A percentile compares a stretch with the other conserved stretches of the same genome.
phyloP scores from a whole-genome alignment of 2,329 filamentous ascomycete genomes.

The Ophiocordyceps sinensis region DNA sequence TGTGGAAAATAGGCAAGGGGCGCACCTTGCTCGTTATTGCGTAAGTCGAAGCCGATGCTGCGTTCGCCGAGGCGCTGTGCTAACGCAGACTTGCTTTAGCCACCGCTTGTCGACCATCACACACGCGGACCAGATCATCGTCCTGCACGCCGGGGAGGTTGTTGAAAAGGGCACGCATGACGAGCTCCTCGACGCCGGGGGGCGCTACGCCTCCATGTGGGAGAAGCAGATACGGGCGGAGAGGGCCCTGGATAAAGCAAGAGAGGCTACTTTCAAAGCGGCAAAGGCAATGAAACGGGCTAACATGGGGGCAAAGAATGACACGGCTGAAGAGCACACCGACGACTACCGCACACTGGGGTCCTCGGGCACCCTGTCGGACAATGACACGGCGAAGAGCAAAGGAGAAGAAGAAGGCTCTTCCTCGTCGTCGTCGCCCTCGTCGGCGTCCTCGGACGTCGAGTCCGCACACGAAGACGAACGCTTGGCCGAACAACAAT shows the following conservation, averaged over 20 bases:
- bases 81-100: constrained; percentile 18
- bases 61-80: not conserved
- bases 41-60: constrained; percentile 29
- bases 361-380: constrained; percentile 27
- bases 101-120: constrained; percentile 79
- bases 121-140: constrained; percentile 71
- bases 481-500: constrained; percentile 5
- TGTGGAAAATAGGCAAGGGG: constrained; percentile 67
- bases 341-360: constrained; percentile 31
- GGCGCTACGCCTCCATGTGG: constrained; percentile 77
- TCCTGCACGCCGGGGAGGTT: constrained; percentile 62
- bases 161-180: constrained; percentile 67
- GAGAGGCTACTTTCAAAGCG: constrained; percentile 20
- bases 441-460: constrained; percentile 16
- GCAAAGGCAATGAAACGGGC: constrained; percentile 29
- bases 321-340: constrained; percentile 19
- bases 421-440: constrained; percentile 8
- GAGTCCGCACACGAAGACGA: constrained; percentile 20
- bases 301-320: constrained; percentile 28
- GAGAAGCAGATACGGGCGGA: constrained; percentile 74
- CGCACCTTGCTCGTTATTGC: constrained; percentile 94
- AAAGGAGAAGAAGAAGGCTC: constrained; percentile 17
- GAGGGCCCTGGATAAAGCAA: constrained; percentile 33
- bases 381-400: constrained; percentile 17
- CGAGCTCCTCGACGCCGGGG: constrained; percentile 54